A percentile compares a stretch with the other conserved stretches of the same genome.
Evolutionary conservation across 129 eudicot genomes (phyloP).

Genomic region (Flaveria sonorensis): DNA sequence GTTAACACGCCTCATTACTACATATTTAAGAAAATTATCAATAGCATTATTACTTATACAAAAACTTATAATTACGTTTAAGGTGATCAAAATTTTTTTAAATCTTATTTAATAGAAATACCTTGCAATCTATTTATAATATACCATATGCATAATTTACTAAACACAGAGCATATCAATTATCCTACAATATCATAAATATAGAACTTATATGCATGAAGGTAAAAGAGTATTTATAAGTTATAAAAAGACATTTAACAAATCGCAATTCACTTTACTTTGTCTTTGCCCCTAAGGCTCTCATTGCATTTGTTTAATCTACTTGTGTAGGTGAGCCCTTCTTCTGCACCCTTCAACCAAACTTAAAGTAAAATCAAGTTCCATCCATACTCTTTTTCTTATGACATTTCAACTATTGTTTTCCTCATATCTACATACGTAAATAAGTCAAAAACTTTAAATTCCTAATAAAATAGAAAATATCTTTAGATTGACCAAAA

Average conservation of each 20-base stretch:
- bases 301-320: slow-evolving; percentile 23
- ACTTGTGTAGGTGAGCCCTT: slow-evolving; percentile 51
- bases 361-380: slow-evolving; percentile 33
- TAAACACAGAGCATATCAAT: neutral
- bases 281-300: slow-evolving; percentile 60
- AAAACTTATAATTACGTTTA: neutral
- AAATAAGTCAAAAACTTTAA: neutral
- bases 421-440: neutral
- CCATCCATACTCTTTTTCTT: slow-evolving; percentile 34
- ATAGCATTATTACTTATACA: neutral
- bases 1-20: neutral
- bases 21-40: neutral
- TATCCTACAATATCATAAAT: neutral
- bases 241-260: slow-evolving; percentile 42
- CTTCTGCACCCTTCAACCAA: slow-evolving; percentile 45
- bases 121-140: neutral
- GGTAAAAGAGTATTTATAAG: slow-evolving; percentile 37
- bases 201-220: slow-evolving; percentile 19
- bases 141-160: neutral
- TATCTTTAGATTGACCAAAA: neutral
- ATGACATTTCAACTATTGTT: slow-evolving; percentile 29
- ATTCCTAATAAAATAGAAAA: neutral
- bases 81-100: no score
- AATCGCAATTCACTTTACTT: slow-evolving; percentile 35
- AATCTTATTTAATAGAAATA: neutral